These are phyloP conservation scores for Phytophthora sp. DNA, from an alignment of 352 stramenopile species.

Conservation along the genomic window DNA sequence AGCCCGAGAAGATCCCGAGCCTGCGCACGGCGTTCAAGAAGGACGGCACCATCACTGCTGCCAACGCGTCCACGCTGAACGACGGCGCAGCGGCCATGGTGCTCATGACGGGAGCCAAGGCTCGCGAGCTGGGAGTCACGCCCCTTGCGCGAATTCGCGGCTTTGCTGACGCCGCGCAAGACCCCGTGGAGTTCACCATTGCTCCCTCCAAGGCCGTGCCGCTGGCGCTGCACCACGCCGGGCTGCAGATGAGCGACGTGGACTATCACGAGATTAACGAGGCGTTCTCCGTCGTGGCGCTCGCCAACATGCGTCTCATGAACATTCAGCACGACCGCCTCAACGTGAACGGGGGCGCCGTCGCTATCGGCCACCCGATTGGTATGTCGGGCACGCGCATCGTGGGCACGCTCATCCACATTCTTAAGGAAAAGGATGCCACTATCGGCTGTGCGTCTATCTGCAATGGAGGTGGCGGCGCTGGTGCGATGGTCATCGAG, in stretches of 20 bases:
- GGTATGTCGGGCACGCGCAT: conserved; percentile 93
- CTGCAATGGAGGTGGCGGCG: conserved; percentile 98
- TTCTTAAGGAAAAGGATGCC: conserved; percentile 95
- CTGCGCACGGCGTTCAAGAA: conserved; percentile 96
- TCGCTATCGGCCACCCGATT: conserved; percentile 85
- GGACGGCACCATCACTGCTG: conserved; percentile 96
- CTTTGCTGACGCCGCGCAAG: conserved; percentile 86
- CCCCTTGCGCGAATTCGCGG: conserved; percentile 80
- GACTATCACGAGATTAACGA: conserved; percentile 99
- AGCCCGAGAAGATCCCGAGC: conserved; percentile 91
- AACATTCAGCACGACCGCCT: conserved; percentile 92
- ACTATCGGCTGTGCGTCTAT: conserved; percentile 97
- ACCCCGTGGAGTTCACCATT: conserved; percentile 96
- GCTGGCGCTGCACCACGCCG: conserved; percentile 90
- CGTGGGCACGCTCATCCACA: conserved; percentile 94
- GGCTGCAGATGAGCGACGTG: conserved; percentile 92
- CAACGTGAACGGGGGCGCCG: conserved; percentile 97
- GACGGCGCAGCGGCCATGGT: conserved; percentile 97
- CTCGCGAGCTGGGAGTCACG: conserved; percentile 78
- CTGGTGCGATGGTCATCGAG: conserved; percentile 97
- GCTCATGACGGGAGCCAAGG: conserved; percentile 94
- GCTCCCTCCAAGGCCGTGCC: conserved; percentile 95
- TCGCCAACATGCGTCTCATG: conserved; percentile 96
- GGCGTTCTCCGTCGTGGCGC: conserved; percentile 97
- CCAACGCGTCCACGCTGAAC: conserved; percentile 97